Percentiles rank a stretch among this genome's conserved stretches.
Conservation (phyloP, 495 filamentous ascomycete genomes). For the Aspergillus haitiensis region DNA sequence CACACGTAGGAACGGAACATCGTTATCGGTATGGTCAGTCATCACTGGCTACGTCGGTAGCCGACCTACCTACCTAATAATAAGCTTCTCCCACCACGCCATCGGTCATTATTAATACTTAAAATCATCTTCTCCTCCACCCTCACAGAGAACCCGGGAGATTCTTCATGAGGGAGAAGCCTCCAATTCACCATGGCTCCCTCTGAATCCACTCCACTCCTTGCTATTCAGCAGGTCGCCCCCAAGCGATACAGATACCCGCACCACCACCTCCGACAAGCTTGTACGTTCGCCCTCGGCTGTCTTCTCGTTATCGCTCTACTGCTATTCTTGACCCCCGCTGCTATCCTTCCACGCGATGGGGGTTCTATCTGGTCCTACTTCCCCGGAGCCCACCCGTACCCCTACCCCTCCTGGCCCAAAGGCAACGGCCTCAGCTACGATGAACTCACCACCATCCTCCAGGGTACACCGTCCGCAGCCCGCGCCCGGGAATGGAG, state of each 20-base stretch:
- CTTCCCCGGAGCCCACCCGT: slow-evolving; percentile 43
- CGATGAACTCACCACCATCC: slow-evolving; percentile 66
- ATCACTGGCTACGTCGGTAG: no score
- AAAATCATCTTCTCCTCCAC: no score
- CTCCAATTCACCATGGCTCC: slow-evolving; percentile 35
- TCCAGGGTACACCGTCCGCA: slow-evolving; percentile 69
- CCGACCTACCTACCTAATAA: no score
- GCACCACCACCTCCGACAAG: slow-evolving; percentile 66
- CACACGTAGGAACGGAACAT: no score
- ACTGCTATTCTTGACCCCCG: slow-evolving; percentile 61
- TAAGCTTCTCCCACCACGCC: no score
- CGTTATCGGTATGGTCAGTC: no score
- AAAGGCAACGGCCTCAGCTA: slow-evolving; percentile 57
- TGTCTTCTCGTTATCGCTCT: slow-evolving; percentile 57
- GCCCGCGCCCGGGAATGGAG: slow-evolving; percentile 78
- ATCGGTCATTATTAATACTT: no score
- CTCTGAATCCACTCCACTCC: slow-evolving; percentile 45
- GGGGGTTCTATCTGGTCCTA: slow-evolving; percentile 45
- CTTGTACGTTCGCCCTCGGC: slow-evolving; percentile 66
- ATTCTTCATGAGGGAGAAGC: slow-evolving; percentile 37
- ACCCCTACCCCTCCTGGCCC: slow-evolving; percentile 42
- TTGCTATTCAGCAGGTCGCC: slow-evolving; percentile 38
- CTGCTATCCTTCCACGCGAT: slow-evolving; percentile 33
- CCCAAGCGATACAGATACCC: slow-evolving; percentile 61
- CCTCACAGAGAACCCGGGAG: slow-evolving; percentile 17